These are phyloP conservation scores for Chaetothyriales sp. DNA, from an alignment of 2,329 filamentous ascomycete species.

Conservation along the genomic window DNA sequence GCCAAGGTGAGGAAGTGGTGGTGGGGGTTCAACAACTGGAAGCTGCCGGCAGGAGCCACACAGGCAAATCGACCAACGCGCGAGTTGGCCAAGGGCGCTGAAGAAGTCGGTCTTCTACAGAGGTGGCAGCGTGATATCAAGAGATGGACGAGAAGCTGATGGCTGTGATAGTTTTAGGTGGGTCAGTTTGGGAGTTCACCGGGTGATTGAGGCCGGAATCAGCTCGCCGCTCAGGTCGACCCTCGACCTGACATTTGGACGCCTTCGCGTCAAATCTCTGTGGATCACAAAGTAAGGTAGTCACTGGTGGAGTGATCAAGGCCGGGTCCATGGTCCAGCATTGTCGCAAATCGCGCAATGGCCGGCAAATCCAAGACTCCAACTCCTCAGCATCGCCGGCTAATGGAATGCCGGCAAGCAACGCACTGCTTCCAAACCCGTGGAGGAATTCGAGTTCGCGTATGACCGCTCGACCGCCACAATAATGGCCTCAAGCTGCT, in stretches of 20 bases:
- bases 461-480: too few species aligned
- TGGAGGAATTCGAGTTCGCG: too few species aligned
- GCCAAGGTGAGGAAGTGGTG: constrained; percentile 74
- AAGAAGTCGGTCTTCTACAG: constrained; percentile 13
- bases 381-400: too few species aligned
- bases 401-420: too few species aligned
- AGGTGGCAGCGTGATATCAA: not conserved
- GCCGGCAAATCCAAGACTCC: too few species aligned
- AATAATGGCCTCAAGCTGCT: too few species aligned
- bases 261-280: not conserved
- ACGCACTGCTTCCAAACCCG: too few species aligned
- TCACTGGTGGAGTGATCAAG: too few species aligned
- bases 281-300: too few species aligned
- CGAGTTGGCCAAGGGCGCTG: constrained; percentile 22
- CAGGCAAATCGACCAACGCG: constrained; percentile 2
- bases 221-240: not conserved
- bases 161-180: constrained; percentile 20
- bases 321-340: too few species aligned
- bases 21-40: constrained; percentile 90
- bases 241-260: not conserved
- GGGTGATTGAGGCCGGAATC: constrained; percentile 11
- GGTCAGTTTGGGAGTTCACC: constrained; percentile 14
- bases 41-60: constrained; percentile 38
- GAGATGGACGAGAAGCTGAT: constrained; percentile 20
- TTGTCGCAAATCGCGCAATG: too few species aligned